These are phyloP conservation scores for Boletus insuetus DNA, from an alignment of 768 basidiomycete genomes.

Conservation along the genomic window DNA sequence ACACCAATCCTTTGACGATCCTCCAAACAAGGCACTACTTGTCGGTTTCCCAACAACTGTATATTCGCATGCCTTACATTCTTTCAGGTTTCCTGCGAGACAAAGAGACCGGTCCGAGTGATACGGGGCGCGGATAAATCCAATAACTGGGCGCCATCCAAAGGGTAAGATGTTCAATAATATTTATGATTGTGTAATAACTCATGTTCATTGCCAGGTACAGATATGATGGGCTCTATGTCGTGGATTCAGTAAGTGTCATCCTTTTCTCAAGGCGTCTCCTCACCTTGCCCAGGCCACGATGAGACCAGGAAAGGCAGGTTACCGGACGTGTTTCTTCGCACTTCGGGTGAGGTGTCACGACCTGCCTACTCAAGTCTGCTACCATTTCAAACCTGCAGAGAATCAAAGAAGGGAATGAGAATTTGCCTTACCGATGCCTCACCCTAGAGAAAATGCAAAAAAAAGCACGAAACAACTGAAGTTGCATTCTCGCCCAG, in stretches of 20 bases:
- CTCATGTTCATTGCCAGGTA: constrained; percentile 19
- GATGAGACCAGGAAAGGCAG: constrained; percentile 17
- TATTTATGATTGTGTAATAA: background rate
- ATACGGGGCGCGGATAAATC: constrained; percentile 28
- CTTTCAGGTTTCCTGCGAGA: constrained; percentile 30
- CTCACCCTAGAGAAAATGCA: constrained; percentile 9
- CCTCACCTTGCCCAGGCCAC: constrained; percentile 18
- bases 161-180: constrained; percentile 19
- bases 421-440: constrained; percentile 20
- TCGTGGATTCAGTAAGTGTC: constrained; percentile 23
- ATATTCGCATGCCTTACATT: background rate
- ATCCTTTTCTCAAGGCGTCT: background rate
- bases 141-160: constrained; percentile 17
- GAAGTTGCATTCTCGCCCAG: background rate
- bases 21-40: constrained; percentile 17
- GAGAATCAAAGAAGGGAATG: constrained; percentile 23
- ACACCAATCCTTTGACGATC: constrained; percentile 24
- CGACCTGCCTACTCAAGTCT: background rate
- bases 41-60: constrained; percentile 5
- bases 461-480: background rate
- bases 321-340: constrained; percentile 31
- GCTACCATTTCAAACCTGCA: constrained; percentile 2
- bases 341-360: constrained; percentile 20
- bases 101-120: constrained; percentile 36
- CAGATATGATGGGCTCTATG: constrained; percentile 33